A percentile compares a stretch with the other conserved stretches of the same genome.
phyloP scores from a whole-genome alignment of 768 basidiomycete genomes.

The Agrocybe pediades region DNA sequence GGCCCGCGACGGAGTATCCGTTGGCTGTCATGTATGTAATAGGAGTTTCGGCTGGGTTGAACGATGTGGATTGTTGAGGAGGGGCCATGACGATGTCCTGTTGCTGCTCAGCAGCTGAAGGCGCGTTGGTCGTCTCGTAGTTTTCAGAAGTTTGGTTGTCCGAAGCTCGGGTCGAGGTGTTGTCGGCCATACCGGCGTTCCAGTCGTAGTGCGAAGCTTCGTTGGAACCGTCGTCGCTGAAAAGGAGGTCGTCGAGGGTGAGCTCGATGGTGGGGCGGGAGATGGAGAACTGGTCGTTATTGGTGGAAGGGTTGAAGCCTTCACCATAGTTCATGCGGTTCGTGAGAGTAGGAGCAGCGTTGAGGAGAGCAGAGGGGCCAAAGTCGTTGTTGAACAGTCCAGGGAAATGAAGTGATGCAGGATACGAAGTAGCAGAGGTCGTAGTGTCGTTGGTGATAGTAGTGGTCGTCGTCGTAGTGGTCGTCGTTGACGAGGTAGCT shows the following conservation, averaged over 20 bases:
- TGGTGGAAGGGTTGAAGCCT: conserved; percentile 51
- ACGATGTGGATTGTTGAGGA: conserved; percentile 6
- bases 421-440: conserved; percentile 12
- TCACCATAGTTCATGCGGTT: conserved; percentile 78
- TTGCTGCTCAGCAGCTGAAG: conserved; percentile 28
- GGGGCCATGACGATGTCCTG: conserved; percentile 33
- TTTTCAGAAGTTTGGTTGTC: conserved; percentile 9
- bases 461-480: conserved; percentile 16
- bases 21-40: conserved; percentile 5
- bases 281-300: conserved; percentile 60
- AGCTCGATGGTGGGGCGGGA: conserved; percentile 82
- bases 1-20: conserved; percentile 2
- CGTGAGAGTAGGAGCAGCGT: conserved; percentile 66
- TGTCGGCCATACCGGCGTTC: not conserved
- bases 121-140: not conserved
- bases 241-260: conserved; percentile 80
- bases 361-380: conserved; percentile 75
- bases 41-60: conserved; percentile 5
- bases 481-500: conserved; percentile 14
- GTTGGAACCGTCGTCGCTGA: conserved; percentile 38
- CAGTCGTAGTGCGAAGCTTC: not conserved
- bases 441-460: conserved; percentile 4
- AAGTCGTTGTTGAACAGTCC: conserved; percentile 75
- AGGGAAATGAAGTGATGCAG: conserved; percentile 60
- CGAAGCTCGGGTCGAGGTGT: conserved; percentile 9